These are phyloP conservation scores for Oryza glaberrima DNA, from an alignment of 176 grass and related monocot genomes.

Conservation along the genomic window DNA sequence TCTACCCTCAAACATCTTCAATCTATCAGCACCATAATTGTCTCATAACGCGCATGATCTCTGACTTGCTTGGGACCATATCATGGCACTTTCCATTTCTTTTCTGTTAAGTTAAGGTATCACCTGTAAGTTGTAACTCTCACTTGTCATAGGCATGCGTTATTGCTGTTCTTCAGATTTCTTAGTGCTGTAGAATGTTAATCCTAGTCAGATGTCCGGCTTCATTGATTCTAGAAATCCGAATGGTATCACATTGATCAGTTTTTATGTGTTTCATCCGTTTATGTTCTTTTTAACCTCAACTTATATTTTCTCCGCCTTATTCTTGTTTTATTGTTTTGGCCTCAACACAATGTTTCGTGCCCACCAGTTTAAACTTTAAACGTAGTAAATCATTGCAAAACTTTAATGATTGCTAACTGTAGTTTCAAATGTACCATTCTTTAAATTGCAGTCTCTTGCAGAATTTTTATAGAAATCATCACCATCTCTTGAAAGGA, in stretches of 20 bases:
- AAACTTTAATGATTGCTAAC: neutral
- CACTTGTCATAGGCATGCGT: neutral
- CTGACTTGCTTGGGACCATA: neutral
- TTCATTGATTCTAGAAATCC: neutral
- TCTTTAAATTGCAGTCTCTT: neutral
- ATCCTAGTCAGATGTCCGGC: neutral
- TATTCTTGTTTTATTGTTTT: neutral
- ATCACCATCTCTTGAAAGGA: too few relatives aligned
- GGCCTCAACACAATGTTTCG: neutral
- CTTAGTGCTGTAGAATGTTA: neutral
- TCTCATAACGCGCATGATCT: neutral
- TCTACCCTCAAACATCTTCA: neutral
- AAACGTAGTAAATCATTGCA: neutral
- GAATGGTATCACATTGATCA: neutral
- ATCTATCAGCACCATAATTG: neutral
- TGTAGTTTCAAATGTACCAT: neutral
- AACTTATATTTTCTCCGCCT: neutral
- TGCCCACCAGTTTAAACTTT: neutral
- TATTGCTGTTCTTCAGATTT: neutral
- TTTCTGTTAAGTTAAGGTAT: neutral
- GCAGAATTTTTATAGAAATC: neutral
- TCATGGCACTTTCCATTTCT: neutral
- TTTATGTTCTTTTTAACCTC: neutral
- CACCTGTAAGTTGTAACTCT: neutral
- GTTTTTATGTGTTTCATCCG: neutral